phyloP scores from a whole-genome alignment of 306 rosid species.

The Lathyrus oleraceus region DNA sequence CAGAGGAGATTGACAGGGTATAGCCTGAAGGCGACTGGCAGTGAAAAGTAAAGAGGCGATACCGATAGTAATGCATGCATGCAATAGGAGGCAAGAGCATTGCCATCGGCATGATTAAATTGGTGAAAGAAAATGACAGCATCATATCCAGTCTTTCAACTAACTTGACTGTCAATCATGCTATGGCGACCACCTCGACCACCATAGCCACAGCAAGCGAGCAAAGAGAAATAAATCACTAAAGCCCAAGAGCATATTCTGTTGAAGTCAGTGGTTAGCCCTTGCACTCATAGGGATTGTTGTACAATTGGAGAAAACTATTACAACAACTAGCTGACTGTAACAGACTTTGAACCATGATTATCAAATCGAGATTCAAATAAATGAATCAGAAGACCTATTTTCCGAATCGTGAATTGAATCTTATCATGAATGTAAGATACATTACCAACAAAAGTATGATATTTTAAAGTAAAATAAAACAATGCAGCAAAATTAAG shows the following conservation, averaged over 20 bases:
- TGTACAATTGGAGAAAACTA: neutral
- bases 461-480: too few species aligned
- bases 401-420: too few species aligned
- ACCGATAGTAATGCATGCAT: neutral
- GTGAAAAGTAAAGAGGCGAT: neutral
- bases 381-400: too few species aligned
- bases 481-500: too few species aligned
- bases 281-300: neutral
- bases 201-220: neutral
- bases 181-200: neutral
- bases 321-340: neutral
- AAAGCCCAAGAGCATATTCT: neutral
- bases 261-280: neutral
- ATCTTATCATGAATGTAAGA: too few species aligned
- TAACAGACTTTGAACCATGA: neutral
- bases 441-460: too few species aligned
- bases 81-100: neutral
- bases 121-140: neutral
- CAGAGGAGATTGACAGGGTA: neutral
- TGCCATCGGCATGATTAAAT: neutral
- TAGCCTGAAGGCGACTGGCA: neutral
- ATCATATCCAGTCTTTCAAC: neutral
- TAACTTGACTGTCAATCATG: neutral
- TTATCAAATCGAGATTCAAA: too few species aligned
- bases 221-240: neutral